Conservation (phyloP, 495 filamentous ascomycete species). For the Podospora bellae-mahoneyi region DNA sequence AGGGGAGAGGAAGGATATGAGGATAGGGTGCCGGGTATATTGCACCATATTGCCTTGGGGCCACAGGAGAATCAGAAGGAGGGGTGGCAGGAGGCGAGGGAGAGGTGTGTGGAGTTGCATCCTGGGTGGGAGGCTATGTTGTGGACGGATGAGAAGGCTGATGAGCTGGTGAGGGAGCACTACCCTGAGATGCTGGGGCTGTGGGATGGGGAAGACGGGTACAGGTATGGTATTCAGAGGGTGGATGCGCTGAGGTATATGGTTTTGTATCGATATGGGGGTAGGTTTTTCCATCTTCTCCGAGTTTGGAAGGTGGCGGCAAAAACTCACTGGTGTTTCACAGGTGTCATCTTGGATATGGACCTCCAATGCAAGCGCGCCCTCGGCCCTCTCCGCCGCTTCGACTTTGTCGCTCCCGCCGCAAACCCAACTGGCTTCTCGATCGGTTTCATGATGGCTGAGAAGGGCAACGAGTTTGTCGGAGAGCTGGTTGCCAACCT, state of each 20-base stretch:
- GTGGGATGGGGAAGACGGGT: slow-evolving; percentile 27
- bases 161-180: slow-evolving; percentile 28
- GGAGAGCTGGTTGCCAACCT: slow-evolving; percentile 34
- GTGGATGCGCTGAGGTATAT: slow-evolving; percentile 40
- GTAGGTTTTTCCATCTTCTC: slow-evolving; percentile 10
- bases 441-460: slow-evolving; percentile 45
- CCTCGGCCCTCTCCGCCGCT: slow-evolving; percentile 39
- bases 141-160: slow-evolving; percentile 38
- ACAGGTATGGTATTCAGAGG: slow-evolving; percentile 35
- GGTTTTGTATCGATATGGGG: slow-evolving; percentile 38
- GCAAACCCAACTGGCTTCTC: slow-evolving; percentile 42
- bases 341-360: slow-evolving; percentile 41
- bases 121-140: slow-evolving; percentile 36
- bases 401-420: slow-evolving; percentile 41
- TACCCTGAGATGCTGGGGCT: slow-evolving; percentile 31
- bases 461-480: slow-evolving; percentile 34
- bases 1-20: slow-evolving; percentile 20
- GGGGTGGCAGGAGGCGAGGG: slow-evolving; percentile 35
- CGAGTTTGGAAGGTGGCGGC: neutral
- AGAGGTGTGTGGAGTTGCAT: slow-evolving; percentile 38
- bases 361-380: slow-evolving; percentile 41
- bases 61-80: slow-evolving; percentile 18
- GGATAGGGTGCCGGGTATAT: slow-evolving; percentile 36
- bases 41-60: slow-evolving; percentile 42
- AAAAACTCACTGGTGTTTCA: neutral